Conservation (phyloP, 768 basidiomycete genomes). For the Pholiota conissans region DNA sequence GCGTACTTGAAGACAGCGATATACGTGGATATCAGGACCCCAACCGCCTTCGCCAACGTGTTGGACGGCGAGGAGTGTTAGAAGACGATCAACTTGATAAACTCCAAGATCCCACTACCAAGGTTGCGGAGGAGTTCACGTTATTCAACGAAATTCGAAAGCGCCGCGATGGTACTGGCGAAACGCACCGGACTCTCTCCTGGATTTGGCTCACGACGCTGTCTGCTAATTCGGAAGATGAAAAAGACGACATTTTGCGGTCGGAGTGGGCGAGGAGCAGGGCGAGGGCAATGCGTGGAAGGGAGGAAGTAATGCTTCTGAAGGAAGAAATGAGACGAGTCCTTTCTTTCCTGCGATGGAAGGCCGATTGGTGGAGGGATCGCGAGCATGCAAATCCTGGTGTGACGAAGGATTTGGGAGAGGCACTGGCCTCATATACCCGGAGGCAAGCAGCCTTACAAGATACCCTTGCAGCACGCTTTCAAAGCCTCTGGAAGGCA, state of each 20-base stretch:
- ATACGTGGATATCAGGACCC: constrained; percentile 12
- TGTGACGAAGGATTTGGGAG: no score
- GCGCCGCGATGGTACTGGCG: constrained; percentile 15
- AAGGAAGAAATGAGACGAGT: constrained; percentile 25
- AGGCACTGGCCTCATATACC: no score
- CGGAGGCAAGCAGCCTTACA: no score
- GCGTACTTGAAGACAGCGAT: constrained; percentile 3
- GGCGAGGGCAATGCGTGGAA: constrained; percentile 15
- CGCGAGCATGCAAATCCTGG: no score
- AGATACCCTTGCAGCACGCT: no score
- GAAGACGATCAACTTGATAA: not conserved
- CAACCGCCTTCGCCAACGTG: not conserved
- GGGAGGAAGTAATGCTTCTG: constrained; percentile 24
- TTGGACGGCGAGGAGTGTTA: not conserved
- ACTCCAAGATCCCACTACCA: not conserved
- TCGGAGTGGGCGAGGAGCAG: constrained; percentile 26
- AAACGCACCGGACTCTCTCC: constrained; percentile 6
- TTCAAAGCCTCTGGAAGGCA: no score
- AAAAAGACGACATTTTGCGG: no score
- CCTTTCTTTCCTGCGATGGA: constrained; percentile 14
- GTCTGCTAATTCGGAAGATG: not conserved
- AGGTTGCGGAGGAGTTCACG: not conserved
- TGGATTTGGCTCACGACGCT: constrained; percentile 12
- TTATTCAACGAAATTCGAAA: not conserved
- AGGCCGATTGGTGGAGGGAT: constrained; percentile 15